Base-by-base conservation (phyloP, 768 basidiomycete genomes). In the Naganishia onofrii region DNA sequence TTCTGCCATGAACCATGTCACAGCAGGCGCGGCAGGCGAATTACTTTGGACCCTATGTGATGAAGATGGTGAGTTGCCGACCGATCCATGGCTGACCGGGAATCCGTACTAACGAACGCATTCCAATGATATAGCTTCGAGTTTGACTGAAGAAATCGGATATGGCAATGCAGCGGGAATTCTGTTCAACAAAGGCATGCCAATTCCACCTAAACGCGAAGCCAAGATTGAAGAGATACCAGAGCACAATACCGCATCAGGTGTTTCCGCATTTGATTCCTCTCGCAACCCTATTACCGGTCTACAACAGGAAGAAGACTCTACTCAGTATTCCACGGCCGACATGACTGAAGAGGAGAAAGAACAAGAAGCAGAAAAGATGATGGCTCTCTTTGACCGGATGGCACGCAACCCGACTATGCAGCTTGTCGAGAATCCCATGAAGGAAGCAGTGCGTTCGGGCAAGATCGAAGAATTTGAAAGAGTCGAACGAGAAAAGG, bases 101-200 rank as follows among this genome's bases (percentile, higher is more conserved):
- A 54, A 21, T 42, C 15, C 42, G 13, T 42, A 42, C 34, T 58
- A 12, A 31, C 19, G 29, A 34, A 38, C 3, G 48, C 8, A 17
- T 34, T 7, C 19, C 12, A 10, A 9, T 19, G 23, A 54, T 6
- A 9, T 46, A 66, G 65, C 52, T 32, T 66, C 65, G 2, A 19
- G 13, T 29, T 28, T 70, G 28, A 23, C 52, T 12, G 15, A 34
- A 12, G 60, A 90, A 53, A 85, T 96, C 65, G 95, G 95, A 8
- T 99, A 99, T 75, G 95, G 95, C 51, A 93, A 93, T 78, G 92
- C 93, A 51, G 92, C 93, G 0, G 96, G 96, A 0, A 90, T 92
- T 84, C 84, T 99, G 29, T 94, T 92, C 83, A 88, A 90, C 78
- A 94, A 93, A 77, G 93, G 93, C 19, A 85, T 98, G 74, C 44